Base-by-base conservation (phyloP, 805 yeast genomes). In the Suhomyces sp. region DNA sequence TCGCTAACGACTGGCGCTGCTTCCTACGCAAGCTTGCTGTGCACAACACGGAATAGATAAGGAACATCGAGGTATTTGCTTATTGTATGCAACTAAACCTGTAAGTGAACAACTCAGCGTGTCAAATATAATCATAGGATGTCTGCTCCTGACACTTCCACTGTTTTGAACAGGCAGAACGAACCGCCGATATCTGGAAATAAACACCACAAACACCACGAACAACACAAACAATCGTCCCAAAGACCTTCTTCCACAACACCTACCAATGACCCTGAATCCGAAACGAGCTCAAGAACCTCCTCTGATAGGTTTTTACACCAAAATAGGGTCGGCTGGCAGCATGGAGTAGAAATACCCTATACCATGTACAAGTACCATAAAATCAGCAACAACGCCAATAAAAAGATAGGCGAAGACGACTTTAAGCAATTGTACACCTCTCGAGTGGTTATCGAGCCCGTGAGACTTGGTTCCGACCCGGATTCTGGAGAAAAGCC, bases 281-380 rank as follows among this genome's bases (percentile, higher is more conserved):
- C n/a, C n/a, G n/a, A n/a, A n/a, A n/a, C n/a, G n/a, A n/a, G n/a
- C n/a, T n/a, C n/a, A n/a, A n/a, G n/a, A n/a, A n/a, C n/a, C n/a
- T n/a, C n/a, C n/a, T n/a, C n/a, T n/a, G n/a, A n/a, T n/a, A n/a
- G n/a, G n/a, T n/a, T n/a, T n/a, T n/a, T n/a, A n/a, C n/a, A n/a
- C n/a, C n/a, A n/a, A n/a, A n/a, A n/a, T n/a, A 35, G n/a, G 20
- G 21, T 33, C 10, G 54, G 53, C 31, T 71, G 76, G 77, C 52
- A 31, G 17, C 74, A 72, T 48, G 69, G 69, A 2, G 56, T 57
- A 20, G 48, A 51, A 5, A 53, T 61, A 4, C 72, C 74, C n/a
- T 60, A 61, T 44, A 47, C 68, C 4, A 60, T 65, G 4, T 59
- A 69, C 46, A 61, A 63, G 40, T 68, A 63, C 53, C 49, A 55